These are phyloP conservation scores for Pyracantha coccinea DNA, from an alignment of 331 rosid genomes.

Conservation along the genomic window DNA sequence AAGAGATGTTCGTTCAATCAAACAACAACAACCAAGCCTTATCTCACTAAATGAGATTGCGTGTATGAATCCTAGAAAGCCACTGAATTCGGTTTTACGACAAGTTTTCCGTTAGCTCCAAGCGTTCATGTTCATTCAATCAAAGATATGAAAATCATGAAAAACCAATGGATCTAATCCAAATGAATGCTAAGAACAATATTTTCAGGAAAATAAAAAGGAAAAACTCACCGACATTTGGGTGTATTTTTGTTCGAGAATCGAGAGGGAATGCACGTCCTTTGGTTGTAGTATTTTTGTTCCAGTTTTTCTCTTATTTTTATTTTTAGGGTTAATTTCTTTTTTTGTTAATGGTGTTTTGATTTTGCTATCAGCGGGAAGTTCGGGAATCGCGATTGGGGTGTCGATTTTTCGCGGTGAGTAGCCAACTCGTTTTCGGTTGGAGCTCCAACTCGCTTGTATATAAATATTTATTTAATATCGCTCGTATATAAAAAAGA, in stretches of 20 bases:
- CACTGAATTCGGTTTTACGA: no score
- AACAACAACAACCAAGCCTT: no score
- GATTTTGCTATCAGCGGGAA: neutral
- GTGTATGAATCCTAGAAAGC: no score
- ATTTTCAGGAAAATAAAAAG: neutral
- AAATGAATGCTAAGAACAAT: neutral
- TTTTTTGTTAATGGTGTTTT: no score
- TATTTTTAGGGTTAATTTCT: neutral
- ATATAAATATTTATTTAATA: no score
- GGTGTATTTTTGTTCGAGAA: slow-evolving; percentile 1
- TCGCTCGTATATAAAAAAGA: no score
- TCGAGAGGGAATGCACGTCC: slow-evolving; percentile 6
- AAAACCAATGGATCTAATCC: slow-evolving; percentile 4
- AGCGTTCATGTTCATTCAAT: no score
- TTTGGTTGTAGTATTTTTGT: neutral
- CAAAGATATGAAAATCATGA: neutral
- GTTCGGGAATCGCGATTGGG: neutral
- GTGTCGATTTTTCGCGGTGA: no score
- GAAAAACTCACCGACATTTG: slow-evolving; percentile 49
- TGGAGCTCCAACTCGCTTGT: neutral
- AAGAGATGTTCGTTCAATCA: neutral
- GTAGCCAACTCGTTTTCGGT: neutral
- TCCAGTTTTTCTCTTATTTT: neutral
- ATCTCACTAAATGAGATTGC: no score
- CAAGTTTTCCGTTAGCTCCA: no score